Evolutionary conservation across 176 grass and related monocot genomes (phyloP).

Genomic region (Saccharum spontaneum): DNA sequence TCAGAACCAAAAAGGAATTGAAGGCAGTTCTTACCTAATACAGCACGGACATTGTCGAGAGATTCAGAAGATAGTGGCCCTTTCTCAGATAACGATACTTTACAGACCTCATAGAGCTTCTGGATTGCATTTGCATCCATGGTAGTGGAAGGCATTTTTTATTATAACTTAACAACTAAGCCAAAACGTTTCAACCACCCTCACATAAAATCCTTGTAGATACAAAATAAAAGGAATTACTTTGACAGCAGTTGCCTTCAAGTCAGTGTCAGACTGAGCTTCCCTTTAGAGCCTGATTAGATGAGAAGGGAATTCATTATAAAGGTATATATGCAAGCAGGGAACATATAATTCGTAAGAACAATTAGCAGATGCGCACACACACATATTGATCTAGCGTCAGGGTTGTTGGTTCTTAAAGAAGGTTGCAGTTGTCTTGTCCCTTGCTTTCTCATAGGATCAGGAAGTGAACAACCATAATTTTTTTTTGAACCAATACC

Average conservation of each 20-base stretch:
- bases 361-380: neutral
- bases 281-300: slow-evolving; percentile 20
- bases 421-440: neutral
- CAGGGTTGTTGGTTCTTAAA: neutral
- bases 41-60: slow-evolving; percentile 44
- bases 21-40: slow-evolving; percentile 42
- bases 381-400: neutral
- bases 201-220: neutral
- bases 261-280: neutral
- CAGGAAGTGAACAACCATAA: neutral
- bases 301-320: slow-evolving; percentile 19
- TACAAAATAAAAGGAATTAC: neutral
- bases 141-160: slow-evolving; percentile 25
- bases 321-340: neutral
- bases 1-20: neutral
- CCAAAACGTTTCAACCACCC: neutral
- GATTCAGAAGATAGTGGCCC: slow-evolving; percentile 53
- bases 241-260: neutral
- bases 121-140: slow-evolving; percentile 51
- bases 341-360: neutral
- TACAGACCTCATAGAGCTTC: slow-evolving; percentile 67
- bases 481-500: neutral
- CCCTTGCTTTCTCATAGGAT: neutral
- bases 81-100: slow-evolving; percentile 55
- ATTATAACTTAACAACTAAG: slow-evolving; percentile 34